Evolutionary conservation across 805 yeast genomes (phyloP), one percentile per base, ranked within the genome.

Genomic region (Danielozyma ontarioensis): DNA sequence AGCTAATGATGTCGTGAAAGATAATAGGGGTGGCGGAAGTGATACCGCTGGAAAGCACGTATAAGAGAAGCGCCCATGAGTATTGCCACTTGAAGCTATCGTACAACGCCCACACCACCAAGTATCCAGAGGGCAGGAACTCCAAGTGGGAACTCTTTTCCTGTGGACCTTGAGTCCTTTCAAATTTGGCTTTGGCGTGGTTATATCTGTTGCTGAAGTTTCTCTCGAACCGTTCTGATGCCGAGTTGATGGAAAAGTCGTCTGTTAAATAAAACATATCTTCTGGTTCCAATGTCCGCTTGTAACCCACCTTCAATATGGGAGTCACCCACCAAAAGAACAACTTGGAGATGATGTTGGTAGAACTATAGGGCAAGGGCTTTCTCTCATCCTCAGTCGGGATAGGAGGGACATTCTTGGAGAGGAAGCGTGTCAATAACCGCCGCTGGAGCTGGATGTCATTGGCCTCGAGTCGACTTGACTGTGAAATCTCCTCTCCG

Each of bases 1-100:
- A 66, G 17, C 39, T 35, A 35, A 66, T 66, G 41, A 66, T 53
- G 34, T 58, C 55, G 42, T 56, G 60, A 5, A 62, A 42, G 19
- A 66, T 55, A 30, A 66, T 51, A 12, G 72, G 72, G 25, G 51
- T 48, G 18, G 50, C 43, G 2, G 65, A 46, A 15, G 41, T 40
- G n/a, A 56, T 57, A n/a, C 45, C 43, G 25, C 47, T 44, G 28
- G 66, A 40, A 18, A 62, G 33, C 1, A 44, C 36, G 32, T 58
- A 52, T 34, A 35, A 51, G 4, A 52, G 12, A 29, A 44, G 41
- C 12, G 54, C 47, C 23, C 37, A 36, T 17, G 44, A 37, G 35
- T 57, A 61, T 36, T 55, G 62, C 46, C 52, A 47, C 23, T 44
- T 50, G 36, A 57, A 61, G 10, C 66, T 59, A 31, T 43, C 35